A percentile compares a stretch with the other conserved stretches of the same genome.
These are phyloP conservation scores for Psilocybe sp. DNA, from an alignment of 768 basidiomycete species.

Conservation along the genomic window DNA sequence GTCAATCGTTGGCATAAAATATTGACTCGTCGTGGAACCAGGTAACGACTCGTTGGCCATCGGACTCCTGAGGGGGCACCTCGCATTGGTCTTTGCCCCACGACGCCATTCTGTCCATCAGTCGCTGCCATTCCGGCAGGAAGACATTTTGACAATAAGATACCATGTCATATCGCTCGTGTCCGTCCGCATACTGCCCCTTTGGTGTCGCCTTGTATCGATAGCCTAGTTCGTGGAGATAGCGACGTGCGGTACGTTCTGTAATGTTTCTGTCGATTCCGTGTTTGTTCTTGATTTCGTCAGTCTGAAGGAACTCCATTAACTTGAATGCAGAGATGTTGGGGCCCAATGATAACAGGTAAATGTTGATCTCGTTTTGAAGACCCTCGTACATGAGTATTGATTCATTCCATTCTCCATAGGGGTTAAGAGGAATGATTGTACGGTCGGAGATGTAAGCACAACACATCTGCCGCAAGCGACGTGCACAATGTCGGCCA, in stretches of 20 bases:
- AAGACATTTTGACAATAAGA: conserved; percentile 25
- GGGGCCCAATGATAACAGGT: conserved; percentile 19
- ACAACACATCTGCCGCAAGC: conserved; percentile 13
- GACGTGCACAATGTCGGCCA: conserved; percentile 16
- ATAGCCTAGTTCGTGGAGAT: not conserved
- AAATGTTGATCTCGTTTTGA: conserved; percentile 16
- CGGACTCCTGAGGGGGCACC: not conserved
- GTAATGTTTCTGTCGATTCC: not conserved
- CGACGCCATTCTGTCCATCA: not conserved
- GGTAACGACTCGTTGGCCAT: not conserved
- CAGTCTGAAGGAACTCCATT: conserved; percentile 11
- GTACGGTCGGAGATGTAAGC: conserved; percentile 16
- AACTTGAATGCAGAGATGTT: conserved; percentile 19
- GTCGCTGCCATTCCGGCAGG: conserved; percentile 13
- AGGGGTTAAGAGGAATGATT: conserved; percentile 23
- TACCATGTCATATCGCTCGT: too few relatives aligned
- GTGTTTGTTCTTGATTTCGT: not conserved
- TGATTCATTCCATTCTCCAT: conserved; percentile 25
- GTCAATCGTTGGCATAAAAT: conserved; percentile 35
- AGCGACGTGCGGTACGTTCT: not conserved
- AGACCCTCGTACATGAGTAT: conserved; percentile 27
- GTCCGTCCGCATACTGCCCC: too few relatives aligned
- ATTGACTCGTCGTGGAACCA: conserved; percentile 37
- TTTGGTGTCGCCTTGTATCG: too few relatives aligned
- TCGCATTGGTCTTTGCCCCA: not conserved